Percentiles rank a stretch among this genome's conserved stretches.
Conservation (phyloP, 495 filamentous ascomycete species). For the Neurospora sp. region DNA sequence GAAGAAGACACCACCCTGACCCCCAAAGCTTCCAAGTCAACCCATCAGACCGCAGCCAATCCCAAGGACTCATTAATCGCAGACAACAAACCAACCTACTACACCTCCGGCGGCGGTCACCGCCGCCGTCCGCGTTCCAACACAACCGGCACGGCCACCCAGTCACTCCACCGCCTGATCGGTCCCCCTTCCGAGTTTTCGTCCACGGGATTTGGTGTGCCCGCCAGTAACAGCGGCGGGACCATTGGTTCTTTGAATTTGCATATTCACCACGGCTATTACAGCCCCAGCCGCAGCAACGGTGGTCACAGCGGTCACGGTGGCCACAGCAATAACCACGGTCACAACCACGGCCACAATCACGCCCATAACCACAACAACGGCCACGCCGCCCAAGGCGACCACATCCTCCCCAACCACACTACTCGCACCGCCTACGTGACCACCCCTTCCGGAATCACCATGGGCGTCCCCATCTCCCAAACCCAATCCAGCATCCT, state of each 20-base stretch:
- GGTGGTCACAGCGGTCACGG: too few relatives aligned
- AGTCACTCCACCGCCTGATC: not conserved
- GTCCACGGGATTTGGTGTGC: not conserved
- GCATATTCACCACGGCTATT: not conserved
- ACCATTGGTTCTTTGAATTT: not conserved
- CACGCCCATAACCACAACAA: not conserved
- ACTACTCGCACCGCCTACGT: not conserved
- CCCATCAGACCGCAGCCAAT: not conserved
- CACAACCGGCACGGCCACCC: not conserved
- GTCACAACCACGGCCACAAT: not conserved
- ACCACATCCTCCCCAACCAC: not conserved
- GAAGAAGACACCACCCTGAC: not conserved
- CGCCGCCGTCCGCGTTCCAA: not conserved
- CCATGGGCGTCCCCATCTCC: not conserved
- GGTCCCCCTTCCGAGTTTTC: not conserved
- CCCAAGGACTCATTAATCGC: not conserved
- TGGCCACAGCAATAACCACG: not conserved
- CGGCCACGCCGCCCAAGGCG: not conserved
- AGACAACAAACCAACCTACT: not conserved
- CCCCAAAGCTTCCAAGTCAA: not conserved
- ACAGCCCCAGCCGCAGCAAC: not conserved
- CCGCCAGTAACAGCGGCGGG: not conserved
- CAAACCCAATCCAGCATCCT: conserved; percentile 17
- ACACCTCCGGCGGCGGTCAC: not conserved
- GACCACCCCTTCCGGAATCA: too few relatives aligned